Conservation (phyloP, 768 basidiomycete genomes). For the Amanita molliuscula region DNA sequence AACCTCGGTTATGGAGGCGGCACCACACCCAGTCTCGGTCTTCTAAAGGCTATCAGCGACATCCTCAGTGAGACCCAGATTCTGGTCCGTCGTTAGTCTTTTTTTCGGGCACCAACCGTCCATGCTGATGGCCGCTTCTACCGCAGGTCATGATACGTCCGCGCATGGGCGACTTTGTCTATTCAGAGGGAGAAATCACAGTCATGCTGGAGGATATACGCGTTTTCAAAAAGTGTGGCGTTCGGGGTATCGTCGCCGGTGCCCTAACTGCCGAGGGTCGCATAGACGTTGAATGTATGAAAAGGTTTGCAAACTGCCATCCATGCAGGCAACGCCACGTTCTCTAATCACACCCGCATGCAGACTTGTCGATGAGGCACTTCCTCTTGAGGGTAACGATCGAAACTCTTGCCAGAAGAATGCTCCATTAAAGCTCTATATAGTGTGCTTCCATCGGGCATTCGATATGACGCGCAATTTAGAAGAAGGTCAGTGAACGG, state of each 20-base stretch:
- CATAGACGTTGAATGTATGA: constrained; percentile 50
- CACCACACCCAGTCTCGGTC: constrained; percentile 72
- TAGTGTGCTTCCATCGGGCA: constrained; percentile 69
- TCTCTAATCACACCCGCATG: not conserved
- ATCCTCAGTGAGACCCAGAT: constrained; percentile 41
- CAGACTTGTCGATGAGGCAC: constrained; percentile 48
- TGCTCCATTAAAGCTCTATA: not conserved
- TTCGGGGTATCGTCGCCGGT: constrained; percentile 62
- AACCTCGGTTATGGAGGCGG: constrained; percentile 70
- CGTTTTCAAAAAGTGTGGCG: constrained; percentile 43
- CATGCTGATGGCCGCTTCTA: constrained; percentile 1
- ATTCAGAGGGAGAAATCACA: constrained; percentile 51
- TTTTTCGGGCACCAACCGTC: not conserved
- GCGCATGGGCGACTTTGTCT: constrained; percentile 70
- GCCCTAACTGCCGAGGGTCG: constrained; percentile 44
- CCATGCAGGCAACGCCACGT: not conserved
- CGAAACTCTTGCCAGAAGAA: not conserved
- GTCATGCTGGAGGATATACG: constrained; percentile 71
- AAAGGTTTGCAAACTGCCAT: constrained; percentile 30
- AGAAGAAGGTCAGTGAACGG: constrained; percentile 32
- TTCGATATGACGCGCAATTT: constrained; percentile 62
- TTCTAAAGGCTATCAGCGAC: constrained; percentile 47
- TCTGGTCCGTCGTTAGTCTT: constrained; percentile 40
- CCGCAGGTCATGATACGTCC: constrained; percentile 72
- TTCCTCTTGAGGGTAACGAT: constrained; percentile 51